phyloP scores from a whole-genome alignment of 352 stramenopile species.

The Discostella stelligera region DNA sequence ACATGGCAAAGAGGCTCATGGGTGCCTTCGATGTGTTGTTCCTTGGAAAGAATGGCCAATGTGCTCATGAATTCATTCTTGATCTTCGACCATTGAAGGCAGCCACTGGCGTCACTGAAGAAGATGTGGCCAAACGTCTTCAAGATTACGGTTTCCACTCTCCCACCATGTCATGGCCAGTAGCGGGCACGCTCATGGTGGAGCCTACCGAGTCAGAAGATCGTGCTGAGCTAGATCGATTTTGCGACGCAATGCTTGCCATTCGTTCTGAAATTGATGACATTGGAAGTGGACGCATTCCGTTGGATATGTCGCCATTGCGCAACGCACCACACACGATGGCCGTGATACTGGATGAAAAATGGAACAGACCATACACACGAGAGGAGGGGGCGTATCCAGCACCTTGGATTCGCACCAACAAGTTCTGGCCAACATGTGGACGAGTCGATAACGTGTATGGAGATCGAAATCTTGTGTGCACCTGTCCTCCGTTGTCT shows the following conservation, averaged over 20 bases:
- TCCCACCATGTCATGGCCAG: constrained; percentile 99
- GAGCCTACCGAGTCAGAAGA: constrained; percentile 98
- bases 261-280: constrained; percentile 98
- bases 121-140: constrained; percentile 97
- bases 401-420: constrained; percentile 90
- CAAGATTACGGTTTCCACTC: constrained; percentile 99
- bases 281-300: constrained; percentile 89
- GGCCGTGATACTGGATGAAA: constrained; percentile 88
- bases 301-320: constrained; percentile 90
- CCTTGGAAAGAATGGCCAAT: constrained; percentile 94
- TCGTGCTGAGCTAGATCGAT: constrained; percentile 96
- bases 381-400: constrained; percentile 93
- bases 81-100: constrained; percentile 97
- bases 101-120: constrained; percentile 91
- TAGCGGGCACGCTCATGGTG: constrained; percentile 97
- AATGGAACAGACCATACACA: constrained; percentile 95
- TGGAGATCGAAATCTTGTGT: constrained; percentile 97
- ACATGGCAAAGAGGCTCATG: constrained; percentile 96
- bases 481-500: constrained; percentile 95
- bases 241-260: constrained; percentile 93
- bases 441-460: constrained; percentile 98
- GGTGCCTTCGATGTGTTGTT: constrained; percentile 95
- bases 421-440: constrained; percentile 98
- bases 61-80: constrained; percentile 99
- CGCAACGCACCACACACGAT: constrained; percentile 97